Evolutionary conservation across 495 filamentous ascomycete species (phyloP), one percentile per base, ranked within the genome.

Genomic region (Peziza echinospora): DNA sequence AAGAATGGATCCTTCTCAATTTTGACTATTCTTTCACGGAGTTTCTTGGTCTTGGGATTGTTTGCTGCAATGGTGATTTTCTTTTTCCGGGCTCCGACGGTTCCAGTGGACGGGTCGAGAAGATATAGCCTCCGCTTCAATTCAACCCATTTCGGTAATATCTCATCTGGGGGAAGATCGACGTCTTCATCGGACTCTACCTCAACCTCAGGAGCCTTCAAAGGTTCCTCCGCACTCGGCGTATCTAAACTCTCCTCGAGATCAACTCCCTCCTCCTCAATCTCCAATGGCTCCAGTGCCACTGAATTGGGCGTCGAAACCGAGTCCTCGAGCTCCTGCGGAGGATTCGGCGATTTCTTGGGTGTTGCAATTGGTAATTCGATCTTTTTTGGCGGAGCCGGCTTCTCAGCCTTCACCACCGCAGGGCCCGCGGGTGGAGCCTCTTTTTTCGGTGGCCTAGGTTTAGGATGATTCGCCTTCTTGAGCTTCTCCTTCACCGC

Each of bases 121-220:
- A 71, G 60, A 58, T 84, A 92, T 4, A 92, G 63, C 44, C 69
- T 76, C 1, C 65, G 67, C 59, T 84, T 80, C 13, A 76, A 65
- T 7, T 78, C 72, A 24, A 94, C 53, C 62, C 84, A 92, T 34
- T 71, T 71, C 0, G 82, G 73, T 42, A 84, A 65, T 45, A 94
- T 67, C 40, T 82, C 72, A 46, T 92, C 83, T 3, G 84, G 72
- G 41, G 73, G 67, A 40, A 77, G 70, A 49, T 76, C 71, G 43
- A 70, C 69, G 45, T 73, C 67, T 41, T 65, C 72, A 5, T 66
- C 64, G 0, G 68, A 58, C 0, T 59, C 43, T 1, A 51, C 48
- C 41, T 61, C 62, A 44, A 58, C 66, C 0, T 63, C 5, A 55
- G 26, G n/a, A 28, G 47, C 19, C 46, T 45, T 5, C 47, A 51